A percentile compares a stretch with the other conserved stretches of the same genome.
These are phyloP conservation scores for Blepharisma japonicum DNA, from an alignment of 73 alveolate genomes.

Conservation along the genomic window DNA sequence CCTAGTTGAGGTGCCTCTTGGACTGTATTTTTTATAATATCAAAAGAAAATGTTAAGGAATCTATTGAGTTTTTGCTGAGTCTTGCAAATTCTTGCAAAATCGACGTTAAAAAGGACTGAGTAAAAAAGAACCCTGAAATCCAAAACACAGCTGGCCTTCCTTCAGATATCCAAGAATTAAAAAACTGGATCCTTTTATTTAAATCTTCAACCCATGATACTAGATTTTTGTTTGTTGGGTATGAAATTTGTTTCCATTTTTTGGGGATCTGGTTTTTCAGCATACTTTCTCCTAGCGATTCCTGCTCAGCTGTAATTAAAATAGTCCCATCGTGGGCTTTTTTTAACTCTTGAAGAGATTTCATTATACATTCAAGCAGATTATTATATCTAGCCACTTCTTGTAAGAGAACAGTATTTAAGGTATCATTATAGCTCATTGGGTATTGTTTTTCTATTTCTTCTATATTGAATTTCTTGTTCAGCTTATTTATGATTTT, in stretches of 20 bases:
- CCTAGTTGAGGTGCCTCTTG: conserved; percentile 90
- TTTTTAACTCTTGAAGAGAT: conserved; percentile 64
- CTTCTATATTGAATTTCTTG: conserved; percentile 74
- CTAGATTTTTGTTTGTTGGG: conserved; percentile 82
- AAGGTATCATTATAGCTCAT: conserved; percentile 83
- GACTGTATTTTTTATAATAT: conserved; percentile 67
- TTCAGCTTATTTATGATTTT: conserved; percentile 68
- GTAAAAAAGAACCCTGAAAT: conserved; percentile 95
- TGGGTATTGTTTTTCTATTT: conserved; percentile 77
- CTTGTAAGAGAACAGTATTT: conserved; percentile 90
- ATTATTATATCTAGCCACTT: conserved; percentile 84
- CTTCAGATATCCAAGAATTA: conserved; percentile 82
- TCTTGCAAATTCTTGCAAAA: conserved; percentile 89
- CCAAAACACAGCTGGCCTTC: conserved; percentile 94
- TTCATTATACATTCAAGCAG: conserved; percentile 69
- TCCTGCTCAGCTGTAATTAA: conserved; percentile 88
- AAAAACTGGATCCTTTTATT: conserved; percentile 81
- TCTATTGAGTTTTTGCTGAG: conserved; percentile 87
- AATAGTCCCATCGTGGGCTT: conserved; percentile 84
- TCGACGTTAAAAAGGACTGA: conserved; percentile 93
- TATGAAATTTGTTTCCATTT: conserved; percentile 80
- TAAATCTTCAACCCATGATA: conserved; percentile 84
- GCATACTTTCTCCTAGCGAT: conserved; percentile 71
- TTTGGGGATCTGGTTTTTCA: conserved; percentile 85
- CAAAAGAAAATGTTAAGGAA: conserved; percentile 80